A percentile compares a stretch with the other conserved stretches of the same genome.
phyloP scores from a whole-genome alignment of 768 basidiomycete genomes.

The Naganishia randhawae region DNA sequence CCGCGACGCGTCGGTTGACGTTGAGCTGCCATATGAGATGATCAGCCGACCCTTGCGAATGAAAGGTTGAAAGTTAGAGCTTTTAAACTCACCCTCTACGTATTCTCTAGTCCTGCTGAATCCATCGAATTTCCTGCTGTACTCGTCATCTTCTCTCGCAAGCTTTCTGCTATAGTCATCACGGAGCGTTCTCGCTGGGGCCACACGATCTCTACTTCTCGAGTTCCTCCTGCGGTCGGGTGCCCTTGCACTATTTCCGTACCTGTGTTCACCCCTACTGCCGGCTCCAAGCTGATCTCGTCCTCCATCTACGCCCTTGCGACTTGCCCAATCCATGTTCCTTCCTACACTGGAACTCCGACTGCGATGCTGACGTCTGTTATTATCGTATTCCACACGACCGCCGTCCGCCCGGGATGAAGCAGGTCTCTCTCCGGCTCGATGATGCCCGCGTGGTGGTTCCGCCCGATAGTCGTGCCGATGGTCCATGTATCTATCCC shows the following conservation, averaged over 20 bases:
- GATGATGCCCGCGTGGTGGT: background rate
- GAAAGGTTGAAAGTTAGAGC: background rate
- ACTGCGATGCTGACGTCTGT: background rate
- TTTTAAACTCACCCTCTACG: background rate
- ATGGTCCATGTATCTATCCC: background rate
- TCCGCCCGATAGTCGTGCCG: background rate
- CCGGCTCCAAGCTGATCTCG: background rate
- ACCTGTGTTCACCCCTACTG: background rate
- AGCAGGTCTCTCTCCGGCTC: background rate
- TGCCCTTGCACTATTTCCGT: background rate
- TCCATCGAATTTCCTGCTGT: background rate
- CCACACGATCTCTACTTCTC: background rate
- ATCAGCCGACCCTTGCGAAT: background rate
- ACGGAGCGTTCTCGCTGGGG: background rate
- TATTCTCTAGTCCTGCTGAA: slow-evolving; percentile 1
- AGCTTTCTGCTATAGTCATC: background rate
- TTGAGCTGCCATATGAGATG: background rate
- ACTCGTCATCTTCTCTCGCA: background rate
- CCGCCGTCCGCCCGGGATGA: background rate
- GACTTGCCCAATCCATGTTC: background rate
- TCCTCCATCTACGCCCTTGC: background rate
- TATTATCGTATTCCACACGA: background rate
- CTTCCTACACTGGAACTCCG: background rate
- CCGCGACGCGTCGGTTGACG: background rate
- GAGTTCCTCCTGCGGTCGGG: background rate